Conservation (phyloP, 2,329 filamentous ascomycete genomes). For the Nemania serpens region DNA sequence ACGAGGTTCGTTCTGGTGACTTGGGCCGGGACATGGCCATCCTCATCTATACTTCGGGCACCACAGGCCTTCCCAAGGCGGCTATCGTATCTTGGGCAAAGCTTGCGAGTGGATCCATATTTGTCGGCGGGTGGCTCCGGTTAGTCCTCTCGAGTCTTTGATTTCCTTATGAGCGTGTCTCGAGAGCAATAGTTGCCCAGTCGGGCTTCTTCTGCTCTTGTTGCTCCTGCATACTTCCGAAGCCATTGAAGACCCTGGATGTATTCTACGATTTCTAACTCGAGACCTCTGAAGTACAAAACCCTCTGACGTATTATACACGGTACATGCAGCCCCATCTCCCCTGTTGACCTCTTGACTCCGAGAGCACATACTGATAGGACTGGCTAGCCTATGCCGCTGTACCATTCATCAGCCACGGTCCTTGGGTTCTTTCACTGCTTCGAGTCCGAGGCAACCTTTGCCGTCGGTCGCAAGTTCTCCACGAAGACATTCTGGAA, state of each 20-base stretch:
- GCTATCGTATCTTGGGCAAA: constrained; percentile 78
- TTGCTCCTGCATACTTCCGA: no score
- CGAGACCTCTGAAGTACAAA: no score
- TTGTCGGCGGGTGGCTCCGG: constrained; percentile 58
- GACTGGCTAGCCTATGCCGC: constrained; percentile 73
- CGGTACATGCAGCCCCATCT: constrained; percentile 52
- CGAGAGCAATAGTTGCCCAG: no score
- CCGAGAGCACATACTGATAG: background rate
- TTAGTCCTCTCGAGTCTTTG: no score
- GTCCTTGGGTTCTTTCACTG: constrained; percentile 70
- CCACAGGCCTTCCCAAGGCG: constrained; percentile 81
- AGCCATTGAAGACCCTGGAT: no score
- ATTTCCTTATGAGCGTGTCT: no score
- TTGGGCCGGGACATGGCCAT: constrained; percentile 64
- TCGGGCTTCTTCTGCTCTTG: no score
- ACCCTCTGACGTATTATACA: constrained; percentile 73
- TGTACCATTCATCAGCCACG: constrained; percentile 83
- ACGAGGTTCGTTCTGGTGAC: constrained; percentile 58
- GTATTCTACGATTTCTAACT: no score
- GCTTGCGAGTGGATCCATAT: constrained; percentile 56
- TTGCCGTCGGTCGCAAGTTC: constrained; percentile 78
- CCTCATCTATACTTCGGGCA: constrained; percentile 85
- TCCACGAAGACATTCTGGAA: constrained; percentile 78
- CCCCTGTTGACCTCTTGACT: background rate
- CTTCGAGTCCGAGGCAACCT: constrained; percentile 64